These are phyloP conservation scores for Furcasterigmium furcatum DNA, from an alignment of 2,329 filamentous ascomycete species.

Conservation along the genomic window DNA sequence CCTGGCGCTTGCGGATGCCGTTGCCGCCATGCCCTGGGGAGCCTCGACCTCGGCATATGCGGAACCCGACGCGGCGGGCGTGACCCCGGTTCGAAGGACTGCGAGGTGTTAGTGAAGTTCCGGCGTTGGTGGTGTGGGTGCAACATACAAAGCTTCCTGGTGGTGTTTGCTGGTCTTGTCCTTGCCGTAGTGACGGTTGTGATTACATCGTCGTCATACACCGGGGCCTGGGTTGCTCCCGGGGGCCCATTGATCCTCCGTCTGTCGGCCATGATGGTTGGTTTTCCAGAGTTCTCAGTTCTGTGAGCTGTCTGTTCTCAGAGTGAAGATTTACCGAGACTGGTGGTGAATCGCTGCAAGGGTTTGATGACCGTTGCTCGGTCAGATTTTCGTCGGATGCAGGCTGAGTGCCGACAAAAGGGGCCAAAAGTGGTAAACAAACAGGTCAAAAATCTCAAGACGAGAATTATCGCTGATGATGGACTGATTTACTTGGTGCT, in stretches of 20 bases:
- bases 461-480: too few relatives aligned
- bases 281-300: neutral
- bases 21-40: constrained; percentile 32
- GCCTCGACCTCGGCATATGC: constrained; percentile 73
- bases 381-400: too few relatives aligned
- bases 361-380: too few relatives aligned
- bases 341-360: too few relatives aligned
- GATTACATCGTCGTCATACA: constrained; percentile 55
- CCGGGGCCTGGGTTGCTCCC: constrained; percentile 70
- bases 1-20: constrained; percentile 28
- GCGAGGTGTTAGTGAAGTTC: constrained; percentile 7
- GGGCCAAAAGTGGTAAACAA: too few relatives aligned
- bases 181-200: constrained; percentile 49
- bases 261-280: constrained; percentile 69
- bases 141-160: constrained; percentile 80
- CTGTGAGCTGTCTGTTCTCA: too few relatives aligned
- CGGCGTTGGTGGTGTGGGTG: constrained; percentile 3
- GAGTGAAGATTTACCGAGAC: too few relatives aligned
- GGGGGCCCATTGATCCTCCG: constrained; percentile 86
- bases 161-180: constrained; percentile 62
- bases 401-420: too few relatives aligned
- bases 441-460: too few relatives aligned
- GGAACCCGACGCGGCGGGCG: constrained; percentile 89
- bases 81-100: constrained; percentile 90
- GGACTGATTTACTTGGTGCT: too few relatives aligned